Percentiles rank a stretch among this genome's conserved stretches.
These are phyloP conservation scores for Termitomyces sp. DNA, from an alignment of 768 basidiomycete species.

Conservation along the genomic window DNA sequence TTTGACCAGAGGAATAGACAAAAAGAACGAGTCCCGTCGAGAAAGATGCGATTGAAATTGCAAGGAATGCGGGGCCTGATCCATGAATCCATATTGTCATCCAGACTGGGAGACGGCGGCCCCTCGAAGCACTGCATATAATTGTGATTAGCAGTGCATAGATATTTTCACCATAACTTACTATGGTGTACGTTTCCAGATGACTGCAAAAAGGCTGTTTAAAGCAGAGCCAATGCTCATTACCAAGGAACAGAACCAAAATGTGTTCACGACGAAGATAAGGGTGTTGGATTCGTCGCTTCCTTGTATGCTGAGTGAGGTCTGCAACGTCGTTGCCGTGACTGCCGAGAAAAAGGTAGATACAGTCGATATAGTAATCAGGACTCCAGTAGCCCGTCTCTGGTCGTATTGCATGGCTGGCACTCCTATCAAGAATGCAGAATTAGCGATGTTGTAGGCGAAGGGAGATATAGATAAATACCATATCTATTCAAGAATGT, in stretches of 20 bases:
- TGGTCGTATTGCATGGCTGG: conserved; percentile 19
- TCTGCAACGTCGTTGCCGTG: conserved; percentile 20
- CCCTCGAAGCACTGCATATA: conserved; percentile 12
- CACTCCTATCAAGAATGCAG: conserved; percentile 8
- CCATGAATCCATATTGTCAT: conserved; percentile 16
- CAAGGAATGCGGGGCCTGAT: conserved; percentile 14
- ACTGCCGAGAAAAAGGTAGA: conserved; percentile 27
- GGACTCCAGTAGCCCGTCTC: conserved; percentile 8
- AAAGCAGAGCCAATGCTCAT: conserved; percentile 21
- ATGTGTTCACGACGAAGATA: conserved; percentile 16
- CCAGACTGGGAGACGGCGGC: conserved; percentile 11
- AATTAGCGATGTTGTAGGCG: background rate
- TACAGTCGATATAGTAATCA: conserved; percentile 15
- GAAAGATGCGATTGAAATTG: conserved; percentile 13
- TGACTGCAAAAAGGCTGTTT: conserved; percentile 18
- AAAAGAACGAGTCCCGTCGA: conserved; percentile 13
- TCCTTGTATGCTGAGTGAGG: conserved; percentile 5
- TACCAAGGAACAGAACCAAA: conserved; percentile 21
- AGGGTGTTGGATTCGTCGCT: background rate
- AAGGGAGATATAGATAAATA: background rate
- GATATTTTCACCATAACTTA: conserved; percentile 6
- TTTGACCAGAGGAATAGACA: conserved; percentile 10
- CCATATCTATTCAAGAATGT: conserved; percentile 15
- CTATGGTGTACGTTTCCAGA: conserved; percentile 21
- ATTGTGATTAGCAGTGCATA: background rate